These are phyloP conservation scores for Triangularia setosa DNA, from an alignment of 2,329 filamentous ascomycete species.

Conservation along the genomic window DNA sequence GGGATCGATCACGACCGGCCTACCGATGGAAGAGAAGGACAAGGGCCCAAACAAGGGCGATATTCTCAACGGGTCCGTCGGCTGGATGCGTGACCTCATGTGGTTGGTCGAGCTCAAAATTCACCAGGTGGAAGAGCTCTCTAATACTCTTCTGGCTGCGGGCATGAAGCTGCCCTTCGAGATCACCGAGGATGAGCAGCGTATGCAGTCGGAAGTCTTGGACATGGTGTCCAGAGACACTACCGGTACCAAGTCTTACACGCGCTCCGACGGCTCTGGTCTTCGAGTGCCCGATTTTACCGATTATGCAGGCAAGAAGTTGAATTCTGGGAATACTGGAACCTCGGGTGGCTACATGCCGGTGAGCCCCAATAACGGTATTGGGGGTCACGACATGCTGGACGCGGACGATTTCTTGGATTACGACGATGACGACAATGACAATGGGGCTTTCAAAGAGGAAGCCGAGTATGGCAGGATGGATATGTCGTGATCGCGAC, in stretches of 20 bases:
- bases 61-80: constrained; percentile 93
- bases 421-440: constrained; percentile 69
- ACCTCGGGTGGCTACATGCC: constrained; percentile 36
- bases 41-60: constrained; percentile 99
- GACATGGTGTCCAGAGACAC: constrained; percentile 75
- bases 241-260: constrained; percentile 61
- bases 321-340: constrained; percentile 46
- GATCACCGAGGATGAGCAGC: constrained; percentile 83
- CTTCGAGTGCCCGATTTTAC: constrained; percentile 91
- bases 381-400: constrained; percentile 43
- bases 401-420: constrained; percentile 60
- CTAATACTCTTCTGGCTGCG: constrained; percentile 67
- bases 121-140: constrained; percentile 82
- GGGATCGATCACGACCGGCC: constrained; percentile 84
- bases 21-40: constrained; percentile 95
- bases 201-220: constrained; percentile 90
- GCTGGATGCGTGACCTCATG: constrained; percentile 97
- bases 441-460: constrained; percentile 79
- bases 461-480: constrained; percentile 90
- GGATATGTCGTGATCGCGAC: constrained; percentile 26
- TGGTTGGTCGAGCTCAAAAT: constrained; percentile 91
- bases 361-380: constrained; percentile 50
- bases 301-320: constrained; percentile 77
- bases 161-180: constrained; percentile 77
- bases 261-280: constrained; percentile 75